Evolutionary conservation across 2,329 filamentous ascomycete species (phyloP), one percentile per base, ranked within the genome.

Genomic region (Hypoxylon sp.): DNA sequence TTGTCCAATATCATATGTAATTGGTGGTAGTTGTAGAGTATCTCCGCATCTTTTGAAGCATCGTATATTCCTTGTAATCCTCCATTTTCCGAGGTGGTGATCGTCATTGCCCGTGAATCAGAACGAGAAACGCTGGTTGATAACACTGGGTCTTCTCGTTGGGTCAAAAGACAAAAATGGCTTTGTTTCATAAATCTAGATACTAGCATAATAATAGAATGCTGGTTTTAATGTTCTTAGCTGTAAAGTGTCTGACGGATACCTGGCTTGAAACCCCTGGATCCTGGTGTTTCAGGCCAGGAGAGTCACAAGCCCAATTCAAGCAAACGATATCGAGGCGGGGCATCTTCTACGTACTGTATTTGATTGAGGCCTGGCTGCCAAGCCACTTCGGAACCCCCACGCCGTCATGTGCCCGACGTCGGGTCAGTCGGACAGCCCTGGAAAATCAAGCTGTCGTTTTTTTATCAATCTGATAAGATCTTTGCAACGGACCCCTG

Each of bases 11-110:
- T 56, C 76, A 81, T 79, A 65, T 72, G 68, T 73, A 83, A 79
- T 48, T 78, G 81, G 73, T 83, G 83, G 73, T 84, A 85, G 62
- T 82, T 77, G 74, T 83, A 85, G 31, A 85, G 70, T 22, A 76
- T 70, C 51, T 76, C 73, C 10, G 81, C 81, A 58, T 84, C 81
- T 13, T 52, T 65, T 56, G 73, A 70, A 37, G 73, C 65, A 14
- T 68, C 63, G 26, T 58, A n/a, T 42, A 26, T 4, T 3, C 11
- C 19, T 44, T 48, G 33, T 44, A 29, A 10, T 13, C 17, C 19
- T 11, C 51, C 26, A 17, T 26, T 42, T 44, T 42, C 29, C 5
- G 22, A 29, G 5, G 33, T 26, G 29, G 17, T 11, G 37, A 26
- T 39, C n/a, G 54, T 44, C 47, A 52, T 63, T 50, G 14, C 24